A percentile compares a stretch with the other conserved stretches of the same genome.
These are phyloP conservation scores for Diplogelasinospora grovesii DNA, from an alignment of 495 filamentous ascomycete genomes.

Conservation along the genomic window DNA sequence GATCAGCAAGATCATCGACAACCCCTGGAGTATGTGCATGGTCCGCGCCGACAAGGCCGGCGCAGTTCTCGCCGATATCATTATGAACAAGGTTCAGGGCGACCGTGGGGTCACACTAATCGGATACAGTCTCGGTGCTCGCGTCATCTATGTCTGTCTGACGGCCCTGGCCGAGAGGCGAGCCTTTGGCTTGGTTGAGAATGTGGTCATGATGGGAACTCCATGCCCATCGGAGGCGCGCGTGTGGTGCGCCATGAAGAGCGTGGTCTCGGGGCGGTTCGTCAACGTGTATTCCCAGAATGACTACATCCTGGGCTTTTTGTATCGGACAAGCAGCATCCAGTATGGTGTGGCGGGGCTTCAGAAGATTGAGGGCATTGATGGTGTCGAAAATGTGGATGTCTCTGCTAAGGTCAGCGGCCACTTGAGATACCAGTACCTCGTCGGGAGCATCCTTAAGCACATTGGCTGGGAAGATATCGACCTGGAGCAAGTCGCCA, in stretches of 20 bases:
- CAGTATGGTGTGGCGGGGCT: slow-evolving; percentile 53
- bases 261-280: slow-evolving; percentile 48
- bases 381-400: slow-evolving; percentile 52
- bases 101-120: slow-evolving; percentile 82
- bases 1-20: slow-evolving; percentile 75
- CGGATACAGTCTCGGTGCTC: slow-evolving; percentile 86
- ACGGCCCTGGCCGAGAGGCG: slow-evolving; percentile 65
- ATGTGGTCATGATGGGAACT: slow-evolving; percentile 74
- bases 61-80: slow-evolving; percentile 72
- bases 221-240: slow-evolving; percentile 58
- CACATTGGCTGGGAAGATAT: slow-evolving; percentile 53
- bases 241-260: slow-evolving; percentile 49
- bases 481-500: slow-evolving; percentile 35
- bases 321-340: slow-evolving; percentile 48
- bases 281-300: slow-evolving; percentile 55
- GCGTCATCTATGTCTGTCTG: slow-evolving; percentile 80
- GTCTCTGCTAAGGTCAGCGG: slow-evolving; percentile 47
- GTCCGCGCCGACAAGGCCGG: slow-evolving; percentile 83
- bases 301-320: slow-evolving; percentile 55
- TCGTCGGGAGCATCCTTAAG: slow-evolving; percentile 47
- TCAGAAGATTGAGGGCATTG: slow-evolving; percentile 45
- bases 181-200: slow-evolving; percentile 83
- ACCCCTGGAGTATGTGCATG: slow-evolving; percentile 81
- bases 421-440: slow-evolving; percentile 49
- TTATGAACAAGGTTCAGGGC: slow-evolving; percentile 83